These are phyloP conservation scores for Bromus sterilis DNA, from an alignment of 176 grass and related monocot genomes.

Conservation along the genomic window DNA sequence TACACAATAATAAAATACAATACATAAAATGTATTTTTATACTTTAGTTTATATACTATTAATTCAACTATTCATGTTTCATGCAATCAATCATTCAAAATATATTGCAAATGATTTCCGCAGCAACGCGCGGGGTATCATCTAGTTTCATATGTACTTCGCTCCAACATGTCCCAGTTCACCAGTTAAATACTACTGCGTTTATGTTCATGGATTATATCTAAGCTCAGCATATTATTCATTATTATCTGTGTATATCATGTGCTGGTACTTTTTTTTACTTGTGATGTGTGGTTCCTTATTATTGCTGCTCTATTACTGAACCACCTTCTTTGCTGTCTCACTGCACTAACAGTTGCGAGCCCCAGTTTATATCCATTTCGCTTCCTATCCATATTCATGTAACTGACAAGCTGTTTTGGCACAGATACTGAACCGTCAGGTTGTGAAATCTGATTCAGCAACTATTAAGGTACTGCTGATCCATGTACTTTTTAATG, in stretches of 20 bases:
- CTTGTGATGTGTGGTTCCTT: not conserved
- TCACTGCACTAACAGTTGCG: not conserved
- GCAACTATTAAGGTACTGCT: slow-evolving; percentile 81
- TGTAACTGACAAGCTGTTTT: slow-evolving; percentile 17
- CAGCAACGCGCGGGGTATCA: no score
- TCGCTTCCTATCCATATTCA: not conserved
- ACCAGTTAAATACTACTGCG: not conserved
- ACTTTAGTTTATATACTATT: no score
- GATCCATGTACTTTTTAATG: not conserved
- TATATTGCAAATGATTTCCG: no score
- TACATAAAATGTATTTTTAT: no score
- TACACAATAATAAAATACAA: no score
- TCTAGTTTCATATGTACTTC: not conserved
- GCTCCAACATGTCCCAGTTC: not conserved
- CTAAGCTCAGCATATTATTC: not conserved
- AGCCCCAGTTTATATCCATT: no score
- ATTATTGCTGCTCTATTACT: not conserved
- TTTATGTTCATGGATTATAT: not conserved
- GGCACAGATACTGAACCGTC: slow-evolving; percentile 75
- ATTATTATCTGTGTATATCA: not conserved
- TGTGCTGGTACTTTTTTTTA: not conserved
- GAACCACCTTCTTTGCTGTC: not conserved
- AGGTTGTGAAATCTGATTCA: slow-evolving; percentile 97
- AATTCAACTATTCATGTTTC: no score
- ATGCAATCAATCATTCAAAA: no score